Evolutionary conservation across 2,329 filamentous ascomycete genomes (phyloP), one percentile per base, ranked within the genome.

Genomic region (Clarireedia homoeocarpa): DNA sequence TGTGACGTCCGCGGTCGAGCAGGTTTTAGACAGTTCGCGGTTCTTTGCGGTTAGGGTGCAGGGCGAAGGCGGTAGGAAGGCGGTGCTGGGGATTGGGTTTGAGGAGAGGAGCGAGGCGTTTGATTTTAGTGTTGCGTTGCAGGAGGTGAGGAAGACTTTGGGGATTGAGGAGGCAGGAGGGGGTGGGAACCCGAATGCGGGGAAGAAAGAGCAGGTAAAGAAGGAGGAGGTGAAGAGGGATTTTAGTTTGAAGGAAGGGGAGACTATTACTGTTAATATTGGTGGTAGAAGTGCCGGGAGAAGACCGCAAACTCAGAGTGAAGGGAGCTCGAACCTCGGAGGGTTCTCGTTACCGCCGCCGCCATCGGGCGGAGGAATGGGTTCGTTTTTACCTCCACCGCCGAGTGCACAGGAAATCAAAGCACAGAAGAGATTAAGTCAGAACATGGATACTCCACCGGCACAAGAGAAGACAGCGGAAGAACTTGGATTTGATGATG

Each of bases 1-100:
- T 0, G 73, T 77, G 24, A 69, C 77, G 2, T 76, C 76, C 17
- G 81, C 80, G 6, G 88, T 96, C 48, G 88, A 94, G 72, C 81
- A 89, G 62, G 88, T 88, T 20, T 75, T 88, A 23, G 90, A 95
- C 70, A 89, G 84, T 67, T 85, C 82, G 59, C 82, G 90, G 36
- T 95, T 95, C 77, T 95, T 95, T 68, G 90, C 90, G 5, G 70
- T 95, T 38, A 79, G 87, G 14, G 89, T 95, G 1, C 83, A 89
- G 57, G 89, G 91, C 59, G 85, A 84, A 38, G 79, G 80, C 42
- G 85, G 88, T 1, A 79, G 85, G 63, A 91, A 90, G 70, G 90
- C 91, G 10, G 81, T 88, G 47, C 73, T 96, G 58, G 90, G 91
- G 9, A 82, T 95, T 62, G 91, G 90, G 9, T 95, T 95, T 68